These are phyloP conservation scores for Pichia occidentalis DNA, from an alignment of 805 yeast species.

Conservation along the genomic window DNA sequence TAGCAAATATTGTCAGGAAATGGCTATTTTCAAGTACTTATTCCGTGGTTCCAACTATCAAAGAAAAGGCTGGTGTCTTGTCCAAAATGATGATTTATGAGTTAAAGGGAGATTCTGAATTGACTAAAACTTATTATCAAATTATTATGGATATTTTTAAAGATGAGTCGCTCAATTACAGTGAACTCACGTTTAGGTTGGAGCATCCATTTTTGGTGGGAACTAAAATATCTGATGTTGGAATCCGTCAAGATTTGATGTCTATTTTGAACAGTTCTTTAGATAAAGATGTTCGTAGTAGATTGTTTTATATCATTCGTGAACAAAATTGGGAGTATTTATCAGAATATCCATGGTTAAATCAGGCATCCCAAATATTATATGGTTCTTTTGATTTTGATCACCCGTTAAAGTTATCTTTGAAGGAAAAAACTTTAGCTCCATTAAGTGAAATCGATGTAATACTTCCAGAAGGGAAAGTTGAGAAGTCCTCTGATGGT, in stretches of 20 bases:
- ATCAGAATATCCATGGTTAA: slow-evolving; percentile 91
- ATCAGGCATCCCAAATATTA: slow-evolving; percentile 82
- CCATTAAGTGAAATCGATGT: slow-evolving; percentile 40
- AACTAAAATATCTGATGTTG: slow-evolving; percentile 72
- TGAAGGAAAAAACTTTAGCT: slow-evolving; percentile 47
- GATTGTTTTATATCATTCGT: slow-evolving; percentile 79
- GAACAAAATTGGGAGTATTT: slow-evolving; percentile 97
- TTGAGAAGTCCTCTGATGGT: slow-evolving; percentile 13
- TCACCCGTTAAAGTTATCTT: slow-evolving; percentile 38
- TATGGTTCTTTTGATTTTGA: slow-evolving; percentile 67
- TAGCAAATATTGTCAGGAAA: slow-evolving; percentile 67
- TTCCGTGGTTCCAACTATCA: slow-evolving; percentile 77
- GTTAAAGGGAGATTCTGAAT: slow-evolving; percentile 72
- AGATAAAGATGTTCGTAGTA: slow-evolving; percentile 68
- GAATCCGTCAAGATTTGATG: slow-evolving; percentile 73
- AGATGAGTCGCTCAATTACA: slow-evolving; percentile 65
- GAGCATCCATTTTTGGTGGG: slow-evolving; percentile 96
- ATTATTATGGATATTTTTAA: slow-evolving; percentile 85
- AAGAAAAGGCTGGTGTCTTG: slow-evolving; percentile 91
- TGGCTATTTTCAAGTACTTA: slow-evolving; percentile 88
- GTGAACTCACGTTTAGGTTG: slow-evolving; percentile 89
- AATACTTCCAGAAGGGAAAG: slow-evolving; percentile 21
- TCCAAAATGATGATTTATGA: slow-evolving; percentile 93
- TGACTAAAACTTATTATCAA: slow-evolving; percentile 73
- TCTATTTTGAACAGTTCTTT: slow-evolving; percentile 68